Evolutionary conservation across 495 filamentous ascomycete species (phyloP).

Genomic region (Opeltia flavorubescens): DNA sequence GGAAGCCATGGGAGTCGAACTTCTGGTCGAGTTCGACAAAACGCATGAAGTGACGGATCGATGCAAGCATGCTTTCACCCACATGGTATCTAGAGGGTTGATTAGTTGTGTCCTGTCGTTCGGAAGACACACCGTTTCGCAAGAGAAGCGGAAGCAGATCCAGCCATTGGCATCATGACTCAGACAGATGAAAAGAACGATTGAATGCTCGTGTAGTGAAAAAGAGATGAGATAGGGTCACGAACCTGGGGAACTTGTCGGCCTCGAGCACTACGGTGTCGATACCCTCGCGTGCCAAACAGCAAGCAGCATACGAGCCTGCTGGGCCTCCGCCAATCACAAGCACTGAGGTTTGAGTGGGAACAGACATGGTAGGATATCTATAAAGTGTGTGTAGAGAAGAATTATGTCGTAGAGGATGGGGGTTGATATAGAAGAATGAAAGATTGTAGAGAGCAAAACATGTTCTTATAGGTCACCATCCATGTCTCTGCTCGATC

Average conservation of each 20-base stretch:
- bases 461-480: too few relatives aligned
- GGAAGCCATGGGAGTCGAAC: constrained; percentile 32
- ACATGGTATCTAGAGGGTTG: constrained; percentile 26
- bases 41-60: constrained; percentile 30
- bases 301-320: constrained; percentile 31
- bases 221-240: not conserved
- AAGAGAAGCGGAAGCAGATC: too few relatives aligned
- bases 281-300: constrained; percentile 30
- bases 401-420: too few relatives aligned
- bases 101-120: not conserved
- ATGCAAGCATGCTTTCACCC: constrained; percentile 37
- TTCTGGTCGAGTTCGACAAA: constrained; percentile 33
- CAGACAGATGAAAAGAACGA: too few relatives aligned
- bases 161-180: too few relatives aligned
- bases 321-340: constrained; percentile 34
- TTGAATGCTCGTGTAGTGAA: not conserved
- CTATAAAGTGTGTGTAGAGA: too few relatives aligned
- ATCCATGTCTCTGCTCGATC: too few relatives aligned
- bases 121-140: not conserved
- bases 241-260: constrained; percentile 30
- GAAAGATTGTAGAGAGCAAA: too few relatives aligned
- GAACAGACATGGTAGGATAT: constrained; percentile 23
- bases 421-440: too few relatives aligned
- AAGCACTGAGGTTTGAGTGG: constrained; percentile 25
- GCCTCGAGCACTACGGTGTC: constrained; percentile 29